phyloP scores from a whole-genome alignment of 2,329 filamentous ascomycete genomes.

The Sporothrix mexicana region DNA sequence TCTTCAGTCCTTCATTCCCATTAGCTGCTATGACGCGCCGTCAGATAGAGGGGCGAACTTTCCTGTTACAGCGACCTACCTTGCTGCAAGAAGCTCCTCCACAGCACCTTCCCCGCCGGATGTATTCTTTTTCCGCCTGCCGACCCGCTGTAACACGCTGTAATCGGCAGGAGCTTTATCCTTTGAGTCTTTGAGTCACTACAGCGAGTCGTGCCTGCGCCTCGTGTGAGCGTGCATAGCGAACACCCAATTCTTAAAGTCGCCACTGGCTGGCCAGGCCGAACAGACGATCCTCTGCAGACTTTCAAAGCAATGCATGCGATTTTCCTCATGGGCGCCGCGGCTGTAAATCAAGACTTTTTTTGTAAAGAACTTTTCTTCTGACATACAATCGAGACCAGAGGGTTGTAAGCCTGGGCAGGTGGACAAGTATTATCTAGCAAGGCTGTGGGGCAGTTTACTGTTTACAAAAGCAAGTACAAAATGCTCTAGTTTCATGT shows the following conservation, averaged over 20 bases:
- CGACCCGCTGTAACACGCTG: conserved; percentile 20
- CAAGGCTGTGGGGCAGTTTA: background rate
- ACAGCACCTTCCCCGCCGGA: conserved; percentile 33
- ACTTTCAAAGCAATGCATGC: background rate
- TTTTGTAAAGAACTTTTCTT: too few relatives aligned
- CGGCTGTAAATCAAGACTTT: too few relatives aligned
- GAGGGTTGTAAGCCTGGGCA: too few relatives aligned
- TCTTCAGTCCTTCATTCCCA: background rate
- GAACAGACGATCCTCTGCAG: too few relatives aligned
- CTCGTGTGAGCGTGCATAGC: background rate
- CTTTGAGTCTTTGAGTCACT: conserved; percentile 13
- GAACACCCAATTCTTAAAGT: background rate
- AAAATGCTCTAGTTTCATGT: too few relatives aligned
- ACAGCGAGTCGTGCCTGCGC: background rate
- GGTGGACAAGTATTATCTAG: too few relatives aligned
- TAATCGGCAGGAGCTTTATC: background rate
- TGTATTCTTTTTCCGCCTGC: conserved; percentile 33
- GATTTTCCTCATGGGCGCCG: too few relatives aligned
- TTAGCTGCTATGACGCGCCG: background rate
- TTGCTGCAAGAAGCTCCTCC: background rate
- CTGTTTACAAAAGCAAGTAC: too few relatives aligned
- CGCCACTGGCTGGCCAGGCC: background rate
- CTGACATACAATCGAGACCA: too few relatives aligned
- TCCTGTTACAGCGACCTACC: conserved; percentile 22
- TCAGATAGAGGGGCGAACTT: conserved; percentile 3